Percentiles rank a stretch among this genome's conserved stretches.
phyloP scores from a whole-genome alignment of 306 rosid genomes.

The Sesbania bispinosa region DNA sequence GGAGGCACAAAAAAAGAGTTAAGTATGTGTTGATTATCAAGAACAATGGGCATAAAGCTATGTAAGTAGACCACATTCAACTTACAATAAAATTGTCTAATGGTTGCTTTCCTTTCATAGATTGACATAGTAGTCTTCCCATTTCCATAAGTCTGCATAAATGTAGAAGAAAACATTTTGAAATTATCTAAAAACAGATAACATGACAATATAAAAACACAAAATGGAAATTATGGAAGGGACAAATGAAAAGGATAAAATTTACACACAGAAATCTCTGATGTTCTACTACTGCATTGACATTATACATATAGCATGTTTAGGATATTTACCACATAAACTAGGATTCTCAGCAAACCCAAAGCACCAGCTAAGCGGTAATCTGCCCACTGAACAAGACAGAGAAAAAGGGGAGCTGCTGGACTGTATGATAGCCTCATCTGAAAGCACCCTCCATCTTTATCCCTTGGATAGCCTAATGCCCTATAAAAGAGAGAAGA shows the following conservation, averaged over 20 bases:
- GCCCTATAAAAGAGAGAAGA: conserved; percentile 43
- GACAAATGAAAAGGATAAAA: background rate
- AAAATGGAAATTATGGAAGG: background rate
- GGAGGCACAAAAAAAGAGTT: background rate
- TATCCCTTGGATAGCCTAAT: conserved; percentile 72
- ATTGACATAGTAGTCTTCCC: conserved; percentile 80
- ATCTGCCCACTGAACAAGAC: conserved; percentile 89
- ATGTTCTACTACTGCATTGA: background rate
- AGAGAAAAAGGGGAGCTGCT: conserved; percentile 65
- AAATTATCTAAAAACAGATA: background rate
- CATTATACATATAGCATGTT: background rate
- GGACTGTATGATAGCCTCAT: conserved; percentile 87
- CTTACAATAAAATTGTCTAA: conserved; percentile 85
- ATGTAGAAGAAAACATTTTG: conserved; percentile 5
- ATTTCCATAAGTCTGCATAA: conserved; percentile 70
- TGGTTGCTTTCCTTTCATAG: conserved; percentile 84
- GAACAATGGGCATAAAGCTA: background rate
- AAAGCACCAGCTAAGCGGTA: conserved; percentile 81
- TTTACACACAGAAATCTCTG: background rate
- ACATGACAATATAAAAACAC: background rate
- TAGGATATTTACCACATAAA: conserved; percentile 59
- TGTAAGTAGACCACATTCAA: background rate
- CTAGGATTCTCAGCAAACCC: conserved; percentile 77
- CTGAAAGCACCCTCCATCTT: conserved; percentile 79
- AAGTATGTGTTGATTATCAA: background rate